Conservation (phyloP, 768 basidiomycete genomes). For the Tulasnella sp. region DNA sequence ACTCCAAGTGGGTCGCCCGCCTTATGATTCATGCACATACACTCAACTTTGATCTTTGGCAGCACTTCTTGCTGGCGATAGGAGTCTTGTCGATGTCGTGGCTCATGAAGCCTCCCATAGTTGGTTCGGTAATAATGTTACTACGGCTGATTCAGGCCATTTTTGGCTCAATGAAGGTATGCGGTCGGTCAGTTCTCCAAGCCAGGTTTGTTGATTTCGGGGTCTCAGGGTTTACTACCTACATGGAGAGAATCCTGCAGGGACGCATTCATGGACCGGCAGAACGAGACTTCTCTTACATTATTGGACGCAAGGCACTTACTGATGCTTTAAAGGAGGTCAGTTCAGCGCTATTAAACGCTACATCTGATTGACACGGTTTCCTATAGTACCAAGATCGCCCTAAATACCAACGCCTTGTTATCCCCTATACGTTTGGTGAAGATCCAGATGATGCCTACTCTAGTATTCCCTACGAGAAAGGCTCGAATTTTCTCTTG, state of each 20-base stretch:
- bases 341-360: too few species aligned
- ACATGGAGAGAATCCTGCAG: constrained; percentile 72
- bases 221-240: constrained; percentile 71
- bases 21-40: neutral
- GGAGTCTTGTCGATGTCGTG: constrained; percentile 74
- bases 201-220: neutral
- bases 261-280: constrained; percentile 57
- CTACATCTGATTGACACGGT: neutral
- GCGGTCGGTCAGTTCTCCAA: neutral
- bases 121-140: constrained; percentile 89
- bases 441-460: constrained; percentile 23
- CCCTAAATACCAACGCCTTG: constrained; percentile 67
- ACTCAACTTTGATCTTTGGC: constrained; percentile 7
- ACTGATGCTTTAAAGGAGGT: constrained; percentile 46
- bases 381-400: constrained; percentile 34
- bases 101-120: constrained; percentile 62
- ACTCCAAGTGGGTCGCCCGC: constrained; percentile 55
- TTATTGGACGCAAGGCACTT: constrained; percentile 61
- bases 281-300: constrained; percentile 65
- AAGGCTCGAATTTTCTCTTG: constrained; percentile 80
- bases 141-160: constrained; percentile 58
- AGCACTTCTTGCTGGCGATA: constrained; percentile 80
- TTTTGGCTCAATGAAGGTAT: constrained; percentile 76
- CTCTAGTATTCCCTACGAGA: constrained; percentile 62
- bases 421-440: constrained; percentile 48